phyloP scores from a whole-genome alignment of 2,329 filamentous ascomycete species.

The Fusarium succisae region DNA sequence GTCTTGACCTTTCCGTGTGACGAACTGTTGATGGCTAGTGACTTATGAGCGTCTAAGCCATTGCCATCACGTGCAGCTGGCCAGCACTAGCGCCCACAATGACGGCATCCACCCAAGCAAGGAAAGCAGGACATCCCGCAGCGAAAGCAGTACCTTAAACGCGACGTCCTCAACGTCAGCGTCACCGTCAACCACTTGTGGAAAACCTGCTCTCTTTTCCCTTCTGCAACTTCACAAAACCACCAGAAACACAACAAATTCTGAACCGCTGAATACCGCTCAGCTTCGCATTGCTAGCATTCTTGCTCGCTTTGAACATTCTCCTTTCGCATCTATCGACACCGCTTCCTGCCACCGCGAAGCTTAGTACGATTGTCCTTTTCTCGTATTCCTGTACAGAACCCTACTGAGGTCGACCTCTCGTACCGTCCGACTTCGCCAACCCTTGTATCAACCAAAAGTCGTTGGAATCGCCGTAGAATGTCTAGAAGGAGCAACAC shows the following conservation, averaged over 20 bases:
- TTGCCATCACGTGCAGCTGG: constrained; percentile 34
- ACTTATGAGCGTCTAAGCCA: constrained; percentile 15
- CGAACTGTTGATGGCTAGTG: constrained; percentile 4
- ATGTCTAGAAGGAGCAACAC: constrained; percentile 72
- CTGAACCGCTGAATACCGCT: background rate
- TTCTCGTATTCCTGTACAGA: background rate
- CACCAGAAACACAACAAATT: background rate
- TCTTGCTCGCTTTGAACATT: background rate
- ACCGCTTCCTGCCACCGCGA: constrained; percentile 18
- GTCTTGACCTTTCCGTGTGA: constrained; percentile 16
- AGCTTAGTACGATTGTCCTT: background rate
- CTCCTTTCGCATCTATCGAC: background rate
- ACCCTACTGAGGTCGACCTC: background rate
- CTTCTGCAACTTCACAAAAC: constrained; percentile 3
- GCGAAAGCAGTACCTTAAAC: constrained; percentile 19
- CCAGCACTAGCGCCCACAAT: constrained; percentile 39
- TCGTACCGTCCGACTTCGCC: background rate
- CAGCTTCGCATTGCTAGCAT: background rate
- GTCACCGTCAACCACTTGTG: constrained; percentile 33
- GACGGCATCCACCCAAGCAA: constrained; percentile 43
- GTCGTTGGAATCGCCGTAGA: constrained; percentile 28
- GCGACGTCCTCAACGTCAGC: constrained; percentile 35
- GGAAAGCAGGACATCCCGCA: constrained; percentile 35
- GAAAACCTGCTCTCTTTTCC: constrained; percentile 15
- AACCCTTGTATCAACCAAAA: background rate